Base-by-base conservation (phyloP, 352 stramenopile genomes). In the Phytophthora podocarpi region DNA sequence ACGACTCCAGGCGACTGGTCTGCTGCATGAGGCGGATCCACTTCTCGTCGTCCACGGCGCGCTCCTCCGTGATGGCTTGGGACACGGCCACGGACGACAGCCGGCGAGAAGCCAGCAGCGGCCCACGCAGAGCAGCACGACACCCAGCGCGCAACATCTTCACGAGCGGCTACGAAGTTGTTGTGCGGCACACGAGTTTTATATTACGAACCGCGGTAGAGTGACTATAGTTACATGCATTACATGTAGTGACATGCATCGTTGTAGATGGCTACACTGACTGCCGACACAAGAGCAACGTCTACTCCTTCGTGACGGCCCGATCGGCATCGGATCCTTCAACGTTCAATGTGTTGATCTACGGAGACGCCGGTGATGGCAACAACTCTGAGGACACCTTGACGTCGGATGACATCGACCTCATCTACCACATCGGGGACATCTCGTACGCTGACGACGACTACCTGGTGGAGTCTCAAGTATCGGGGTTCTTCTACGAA, bases 11-110 rank as follows among this genome's bases (percentile, higher is more conserved):
- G 40, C 73, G 74, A 42, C 76, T 90, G 47, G 86, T 95, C 67
- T 92, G 80, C 31, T 83, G 82, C 86, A 95, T 95, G 27, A 95
- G 72, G 10, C 73, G 64, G 60, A 93, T 87, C 82, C 82, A 93
- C 62, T 93, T 93, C 70, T 91, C 80, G 48, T 90, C 82, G 26
- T 75, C 65, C 39, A 67, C 31, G 11, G 64, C 16, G 1, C 21
- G 37, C 43, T 78, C 47, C 21, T 41, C 48, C 9, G 24, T 34
- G 27, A 78, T 72, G 18, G 48, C 56, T 16, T 75, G 46, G 16
- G 64, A 66, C 30, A 56, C 59, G 1, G 46, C 39, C 9, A 64
- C 18, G 11, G 57, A 74, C 58, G 60, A 78, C 32, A 69, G 36
- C 18, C 27, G 24, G 51, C 59, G 52, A 13, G 65, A 55, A 15